These are phyloP conservation scores for Dictyostelium citrinum DNA, from an alignment of 78 protist genomes.

Conservation along the genomic window DNA sequence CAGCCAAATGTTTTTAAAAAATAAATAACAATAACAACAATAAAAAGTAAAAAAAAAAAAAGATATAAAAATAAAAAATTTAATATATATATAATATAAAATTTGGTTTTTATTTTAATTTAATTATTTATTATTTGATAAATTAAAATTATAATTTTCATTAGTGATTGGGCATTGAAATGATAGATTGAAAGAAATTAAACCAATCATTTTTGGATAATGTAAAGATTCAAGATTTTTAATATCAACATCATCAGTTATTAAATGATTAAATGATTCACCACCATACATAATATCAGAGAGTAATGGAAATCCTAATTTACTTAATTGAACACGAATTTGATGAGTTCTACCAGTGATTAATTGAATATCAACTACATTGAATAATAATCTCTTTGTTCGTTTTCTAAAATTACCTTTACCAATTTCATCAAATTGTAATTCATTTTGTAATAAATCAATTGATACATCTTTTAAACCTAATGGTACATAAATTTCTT, in stretches of 20 bases:
- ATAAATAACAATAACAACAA: not conserved
- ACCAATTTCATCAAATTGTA: not conserved
- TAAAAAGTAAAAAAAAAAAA: not conserved
- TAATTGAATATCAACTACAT: constrained; percentile 20
- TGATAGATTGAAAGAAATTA: constrained; percentile 20
- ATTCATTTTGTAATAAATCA: not conserved
- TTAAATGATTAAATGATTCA: not conserved
- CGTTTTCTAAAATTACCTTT: constrained; percentile 7
- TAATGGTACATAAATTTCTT: not conserved
- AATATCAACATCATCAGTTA: too few relatives aligned
- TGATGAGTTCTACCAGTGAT: constrained; percentile 76
- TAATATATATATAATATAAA: too few relatives aligned
- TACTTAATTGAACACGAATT: constrained; percentile 40
- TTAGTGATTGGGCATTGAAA: constrained; percentile 36
- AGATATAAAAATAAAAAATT: not conserved
- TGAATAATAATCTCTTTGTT: not conserved
- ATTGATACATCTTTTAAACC: not conserved
- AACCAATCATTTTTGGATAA: constrained; percentile 51
- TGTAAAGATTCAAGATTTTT: not conserved
- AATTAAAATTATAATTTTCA: not conserved
- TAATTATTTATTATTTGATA: not conserved
- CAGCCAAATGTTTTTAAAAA: not conserved
- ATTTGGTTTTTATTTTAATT: too few relatives aligned
- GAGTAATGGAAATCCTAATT: constrained; percentile 30
- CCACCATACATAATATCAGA: constrained; percentile 65